Percentiles rank a stretch among this genome's conserved stretches.
phyloP scores from a whole-genome alignment of 1,139 yeast genomes.

The Blastobotrys elegans region DNA sequence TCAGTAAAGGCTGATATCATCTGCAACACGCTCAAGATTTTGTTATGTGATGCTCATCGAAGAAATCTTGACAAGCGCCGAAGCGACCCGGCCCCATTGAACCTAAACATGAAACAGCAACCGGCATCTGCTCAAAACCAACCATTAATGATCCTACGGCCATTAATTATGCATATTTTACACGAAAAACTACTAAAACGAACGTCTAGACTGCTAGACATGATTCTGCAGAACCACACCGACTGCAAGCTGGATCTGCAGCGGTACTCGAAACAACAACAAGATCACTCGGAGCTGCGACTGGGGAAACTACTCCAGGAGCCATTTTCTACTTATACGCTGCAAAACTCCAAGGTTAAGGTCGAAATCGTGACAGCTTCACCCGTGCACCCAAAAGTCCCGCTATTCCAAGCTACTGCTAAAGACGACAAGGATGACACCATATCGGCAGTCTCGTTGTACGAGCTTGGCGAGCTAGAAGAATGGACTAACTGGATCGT shows the following conservation, averaged over 20 bases:
- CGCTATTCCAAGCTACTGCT: constrained; percentile 33
- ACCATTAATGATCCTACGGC: constrained; percentile 51
- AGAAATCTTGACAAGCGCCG: constrained; percentile 46
- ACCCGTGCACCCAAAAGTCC: constrained; percentile 30
- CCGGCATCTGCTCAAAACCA: constrained; percentile 26
- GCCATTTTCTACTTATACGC: constrained; percentile 24
- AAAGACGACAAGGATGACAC: constrained; percentile 36
- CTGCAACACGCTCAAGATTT: constrained; percentile 48
- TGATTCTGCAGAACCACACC: constrained; percentile 34
- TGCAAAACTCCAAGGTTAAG: constrained; percentile 11
- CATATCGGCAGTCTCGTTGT: constrained; percentile 36
- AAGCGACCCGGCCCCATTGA: constrained; percentile 27
- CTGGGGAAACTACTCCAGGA: constrained; percentile 30
- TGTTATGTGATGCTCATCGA: constrained; percentile 57
- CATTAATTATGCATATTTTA: constrained; percentile 62
- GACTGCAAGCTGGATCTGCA: constrained; percentile 19
- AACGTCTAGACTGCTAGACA: constrained; percentile 41
- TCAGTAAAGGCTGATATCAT: constrained; percentile 47
- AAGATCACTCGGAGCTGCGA: constrained; percentile 16
- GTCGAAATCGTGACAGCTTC: constrained; percentile 28
- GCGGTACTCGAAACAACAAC: constrained; percentile 11
- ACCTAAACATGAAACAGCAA: constrained; percentile 29
- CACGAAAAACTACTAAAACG: constrained; percentile 51
- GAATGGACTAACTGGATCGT: constrained; percentile 60
- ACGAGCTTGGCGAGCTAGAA: constrained; percentile 57